These are phyloP conservation scores for Trametes villosa DNA, from an alignment of 768 basidiomycete species.

Conservation along the genomic window DNA sequence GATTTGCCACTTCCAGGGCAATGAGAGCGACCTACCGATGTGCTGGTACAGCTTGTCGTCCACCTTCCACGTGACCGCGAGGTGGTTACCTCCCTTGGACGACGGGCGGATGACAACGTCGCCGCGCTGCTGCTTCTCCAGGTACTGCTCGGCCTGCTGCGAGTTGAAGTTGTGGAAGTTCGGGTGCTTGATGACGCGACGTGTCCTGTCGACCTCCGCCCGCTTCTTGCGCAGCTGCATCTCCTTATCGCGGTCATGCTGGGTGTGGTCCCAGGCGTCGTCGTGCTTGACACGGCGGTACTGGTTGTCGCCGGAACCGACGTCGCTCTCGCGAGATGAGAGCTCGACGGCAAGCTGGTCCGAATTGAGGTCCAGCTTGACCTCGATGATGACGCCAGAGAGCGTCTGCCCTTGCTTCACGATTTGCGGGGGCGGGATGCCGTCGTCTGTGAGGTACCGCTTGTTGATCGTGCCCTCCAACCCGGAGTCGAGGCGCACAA, in stretches of 20 bases:
- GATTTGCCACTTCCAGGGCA: background rate
- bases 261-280: slow-evolving; percentile 66
- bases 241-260: slow-evolving; percentile 69
- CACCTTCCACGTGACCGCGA: slow-evolving; percentile 99
- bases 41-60: slow-evolving; percentile 96
- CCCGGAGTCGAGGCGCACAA: slow-evolving; percentile 89
- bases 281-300: slow-evolving; percentile 66
- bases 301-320: slow-evolving; percentile 62
- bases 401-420: slow-evolving; percentile 83
- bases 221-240: slow-evolving; percentile 82
- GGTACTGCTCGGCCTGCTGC: slow-evolving; percentile 83
- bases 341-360: slow-evolving; percentile 74
- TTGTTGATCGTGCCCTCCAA: slow-evolving; percentile 79
- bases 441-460: slow-evolving; percentile 53
- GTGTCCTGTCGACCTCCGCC: slow-evolving; percentile 75
- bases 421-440: slow-evolving; percentile 38
- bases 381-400: slow-evolving; percentile 74
- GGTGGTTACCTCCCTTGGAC: slow-evolving; percentile 89
- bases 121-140: slow-evolving; percentile 90
- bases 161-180: slow-evolving; percentile 97
- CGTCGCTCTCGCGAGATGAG: slow-evolving; percentile 67
- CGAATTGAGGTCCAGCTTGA: slow-evolving; percentile 62
- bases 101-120: slow-evolving; percentile 97
- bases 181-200: slow-evolving; percentile 94
- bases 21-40: slow-evolving; percentile 65